These are phyloP conservation scores for Lagenidium giganteum DNA, from an alignment of 352 stramenopile genomes.

Conservation along the genomic window DNA sequence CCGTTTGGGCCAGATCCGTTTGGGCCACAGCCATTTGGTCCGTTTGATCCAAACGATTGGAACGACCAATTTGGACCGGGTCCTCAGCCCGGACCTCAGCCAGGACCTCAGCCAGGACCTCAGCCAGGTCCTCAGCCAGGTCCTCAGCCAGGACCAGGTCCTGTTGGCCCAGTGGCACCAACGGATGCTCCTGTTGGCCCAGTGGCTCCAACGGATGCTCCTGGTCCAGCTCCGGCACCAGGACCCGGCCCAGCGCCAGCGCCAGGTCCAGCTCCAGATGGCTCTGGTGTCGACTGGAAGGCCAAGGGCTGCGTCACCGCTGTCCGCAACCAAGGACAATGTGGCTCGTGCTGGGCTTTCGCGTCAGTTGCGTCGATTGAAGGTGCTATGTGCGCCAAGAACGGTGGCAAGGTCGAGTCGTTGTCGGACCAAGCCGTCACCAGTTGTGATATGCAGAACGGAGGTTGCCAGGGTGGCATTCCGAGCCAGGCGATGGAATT, in stretches of 20 bases:
- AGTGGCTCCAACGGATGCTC: no score
- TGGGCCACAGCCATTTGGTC: no score
- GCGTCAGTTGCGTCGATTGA: slow-evolving; percentile 24
- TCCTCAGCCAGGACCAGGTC: no score
- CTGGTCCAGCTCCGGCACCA: no score
- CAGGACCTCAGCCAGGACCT: no score
- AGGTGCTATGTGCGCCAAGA: slow-evolving; percentile 18
- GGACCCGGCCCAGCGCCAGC: neutral
- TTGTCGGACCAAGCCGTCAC: slow-evolving; percentile 17
- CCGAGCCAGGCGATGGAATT: slow-evolving; percentile 2
- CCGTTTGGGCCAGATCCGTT: no score
- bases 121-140: no score
- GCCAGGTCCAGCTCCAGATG: neutral
- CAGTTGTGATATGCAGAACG: slow-evolving; percentile 11
- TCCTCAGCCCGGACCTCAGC: no score
- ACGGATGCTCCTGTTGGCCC: no score
- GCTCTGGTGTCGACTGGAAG: neutral
- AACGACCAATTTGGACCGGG: no score
- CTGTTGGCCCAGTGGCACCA: no score
- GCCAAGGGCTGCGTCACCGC: neutral
- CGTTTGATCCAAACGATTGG: no score
- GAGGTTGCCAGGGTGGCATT: slow-evolving; percentile 11
- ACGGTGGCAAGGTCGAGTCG: neutral
- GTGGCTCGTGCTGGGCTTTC: slow-evolving; percentile 45
- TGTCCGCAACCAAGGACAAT: slow-evolving; percentile 29